Evolutionary conservation across 371 early-diverging fungal genomes (phyloP), one percentile per base, ranked within the genome.

Genomic region (Rhizopus sp.): DNA sequence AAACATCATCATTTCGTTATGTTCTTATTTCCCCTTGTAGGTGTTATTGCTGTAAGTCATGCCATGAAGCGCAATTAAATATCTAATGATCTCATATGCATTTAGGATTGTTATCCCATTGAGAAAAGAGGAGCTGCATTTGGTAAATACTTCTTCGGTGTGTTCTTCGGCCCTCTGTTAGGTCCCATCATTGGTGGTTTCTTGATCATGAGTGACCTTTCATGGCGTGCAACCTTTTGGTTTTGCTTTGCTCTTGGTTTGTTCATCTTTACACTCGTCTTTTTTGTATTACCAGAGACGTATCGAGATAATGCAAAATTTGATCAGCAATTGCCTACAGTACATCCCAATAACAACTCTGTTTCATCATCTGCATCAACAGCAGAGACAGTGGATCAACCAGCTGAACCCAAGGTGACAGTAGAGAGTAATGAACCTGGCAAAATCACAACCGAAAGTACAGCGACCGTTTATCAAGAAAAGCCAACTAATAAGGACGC

Each of bases 281-380:
- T 82, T 41, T 75, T 88, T 52, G 67, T 82, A 10, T 55, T 87
- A 46, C 85, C 86, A 1, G 90, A 90, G 54, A 88, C 88, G 0
- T 85, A 78, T 41, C 80, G 86, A 10, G 55, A 50, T 4, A 47
- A 55, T 30, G 44, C 29, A 8, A 63, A 61, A 30, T 70, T 42
- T 41, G 64, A 63, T 40, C 5, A 47, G 23, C 10, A 55, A 8
- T 29, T 69, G 29, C 69, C 65, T 5, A 59, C 44, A 0, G 12
- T 29, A n/a, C 38, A 37, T 10, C 38, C 23, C 23, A 53, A n/a
- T 17, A 38, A 1, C 4, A 32, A 50, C 2, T 41, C 41, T 8
- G 32, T 17, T 16, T 23, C 17, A 32, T 17, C 51, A 8, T 50
- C 50, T 7, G 12, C 29, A 16, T 49, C 31, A 5, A 54, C 17